Percentiles rank a stretch among this genome's conserved stretches.
Evolutionary conservation across 768 basidiomycete species (phyloP).

Genomic region (Boletus sp.): DNA sequence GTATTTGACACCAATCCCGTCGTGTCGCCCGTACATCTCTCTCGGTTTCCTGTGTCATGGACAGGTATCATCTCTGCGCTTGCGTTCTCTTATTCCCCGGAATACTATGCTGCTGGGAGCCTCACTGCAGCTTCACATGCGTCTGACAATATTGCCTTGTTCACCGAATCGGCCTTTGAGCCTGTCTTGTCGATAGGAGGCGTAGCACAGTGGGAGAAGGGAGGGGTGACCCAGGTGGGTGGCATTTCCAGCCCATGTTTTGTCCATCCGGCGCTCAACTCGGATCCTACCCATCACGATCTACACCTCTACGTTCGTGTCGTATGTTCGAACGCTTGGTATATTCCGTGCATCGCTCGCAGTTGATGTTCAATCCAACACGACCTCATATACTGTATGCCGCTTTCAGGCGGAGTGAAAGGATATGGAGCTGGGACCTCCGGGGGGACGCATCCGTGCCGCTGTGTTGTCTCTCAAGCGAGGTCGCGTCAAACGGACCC

Average conservation of each 20-base stretch:
- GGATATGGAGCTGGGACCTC: slow-evolving; percentile 78
- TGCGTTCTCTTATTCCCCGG: slow-evolving; percentile 66
- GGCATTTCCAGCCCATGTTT: background rate
- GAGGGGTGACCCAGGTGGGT: slow-evolving; percentile 51
- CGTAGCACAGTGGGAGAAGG: slow-evolving; percentile 36
- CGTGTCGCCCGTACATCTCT: too few species aligned
- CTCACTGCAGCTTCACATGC: slow-evolving; percentile 48
- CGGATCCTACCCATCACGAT: background rate
- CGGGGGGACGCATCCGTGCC: slow-evolving; percentile 52
- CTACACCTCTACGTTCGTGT: background rate
- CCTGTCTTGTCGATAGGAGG: slow-evolving; percentile 66
- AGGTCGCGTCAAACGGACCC: background rate
- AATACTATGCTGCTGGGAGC: slow-evolving; percentile 79
- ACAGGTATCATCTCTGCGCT: slow-evolving; percentile 85
- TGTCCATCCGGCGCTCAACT: background rate
- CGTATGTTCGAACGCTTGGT: background rate
- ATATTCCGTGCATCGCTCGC: background rate
- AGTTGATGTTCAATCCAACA: slow-evolving; percentile 79
- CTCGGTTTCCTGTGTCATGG: slow-evolving; percentile 2
- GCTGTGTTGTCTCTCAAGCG: slow-evolving; percentile 34
- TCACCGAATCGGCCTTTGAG: slow-evolving; percentile 55
- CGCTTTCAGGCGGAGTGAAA: slow-evolving; percentile 60
- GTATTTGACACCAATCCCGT: background rate
- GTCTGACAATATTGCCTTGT: slow-evolving; percentile 61
- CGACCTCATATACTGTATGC: slow-evolving; percentile 74